A percentile compares a stretch with the other conserved stretches of the same genome.
Conservation (phyloP, 2,329 filamentous ascomycete genomes). For the Ophiostoma angusticollis region DNA sequence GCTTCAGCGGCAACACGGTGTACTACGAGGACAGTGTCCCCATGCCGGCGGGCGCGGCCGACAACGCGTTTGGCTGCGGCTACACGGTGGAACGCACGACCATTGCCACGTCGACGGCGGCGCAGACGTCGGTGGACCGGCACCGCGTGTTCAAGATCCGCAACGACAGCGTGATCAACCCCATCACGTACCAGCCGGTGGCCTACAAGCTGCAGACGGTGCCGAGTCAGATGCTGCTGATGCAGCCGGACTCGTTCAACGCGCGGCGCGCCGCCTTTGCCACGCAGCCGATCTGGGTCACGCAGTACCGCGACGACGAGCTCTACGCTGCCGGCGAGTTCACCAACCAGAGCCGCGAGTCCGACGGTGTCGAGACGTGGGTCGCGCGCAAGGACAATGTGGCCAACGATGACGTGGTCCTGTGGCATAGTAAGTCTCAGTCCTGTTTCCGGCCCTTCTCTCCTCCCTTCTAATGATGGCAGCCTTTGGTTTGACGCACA, state of each 20-base stretch:
- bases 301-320: slow-evolving; percentile 30
- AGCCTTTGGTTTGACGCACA: slow-evolving; percentile 49
- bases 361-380: no score
- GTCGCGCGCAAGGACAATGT: no score
- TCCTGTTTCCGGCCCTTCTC: no score
- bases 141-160: slow-evolving; percentile 36
- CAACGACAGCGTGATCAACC: slow-evolving; percentile 29
- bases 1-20: slow-evolving; percentile 41
- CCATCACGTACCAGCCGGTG: slow-evolving; percentile 28
- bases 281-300: slow-evolving; percentile 26
- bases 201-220: slow-evolving; percentile 31
- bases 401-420: slow-evolving; percentile 44
- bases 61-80: slow-evolving; percentile 39
- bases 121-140: slow-evolving; percentile 35
- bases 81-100: slow-evolving; percentile 25
- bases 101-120: slow-evolving; percentile 28
- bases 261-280: slow-evolving; percentile 28
- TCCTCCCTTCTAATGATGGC: no score
- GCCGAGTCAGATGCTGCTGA: slow-evolving; percentile 33
- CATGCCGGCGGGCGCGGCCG: slow-evolving; percentile 25
- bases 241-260: slow-evolving; percentile 26
- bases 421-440: no score
- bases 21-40: slow-evolving; percentile 24
- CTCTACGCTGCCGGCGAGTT: slow-evolving; percentile 28
- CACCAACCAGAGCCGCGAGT: slow-evolving; percentile 32